Conservation (phyloP, 108 stramenopile species). For the Nitzschia palea region DNA sequence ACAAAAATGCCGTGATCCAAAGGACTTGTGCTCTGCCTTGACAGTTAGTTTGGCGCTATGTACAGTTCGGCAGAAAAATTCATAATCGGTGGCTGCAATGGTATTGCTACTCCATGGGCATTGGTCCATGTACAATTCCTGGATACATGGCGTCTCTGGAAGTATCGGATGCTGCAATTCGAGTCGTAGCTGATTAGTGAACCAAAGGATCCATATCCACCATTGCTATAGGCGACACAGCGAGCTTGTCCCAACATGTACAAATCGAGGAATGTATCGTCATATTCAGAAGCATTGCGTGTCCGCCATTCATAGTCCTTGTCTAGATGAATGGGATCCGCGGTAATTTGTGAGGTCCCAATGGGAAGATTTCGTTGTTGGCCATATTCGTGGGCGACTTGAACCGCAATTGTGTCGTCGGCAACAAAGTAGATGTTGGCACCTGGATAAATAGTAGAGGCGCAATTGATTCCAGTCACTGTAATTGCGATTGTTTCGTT, state of each 20-base stretch:
- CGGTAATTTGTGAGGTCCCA: neutral
- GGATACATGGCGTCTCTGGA: slow-evolving; percentile 5
- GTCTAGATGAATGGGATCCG: slow-evolving; percentile 43
- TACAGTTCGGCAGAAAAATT: slow-evolving; percentile 8
- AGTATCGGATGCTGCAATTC: slow-evolving; percentile 23
- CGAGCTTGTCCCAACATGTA: slow-evolving; percentile 33
- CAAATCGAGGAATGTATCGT: slow-evolving; percentile 41
- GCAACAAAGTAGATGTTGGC: slow-evolving; percentile 39
- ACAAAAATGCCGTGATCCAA: too few relatives aligned
- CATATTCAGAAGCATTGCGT: slow-evolving; percentile 26
- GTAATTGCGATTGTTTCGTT: slow-evolving; percentile 15
- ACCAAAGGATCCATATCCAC: slow-evolving; percentile 41
- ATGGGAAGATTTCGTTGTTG: slow-evolving; percentile 1
- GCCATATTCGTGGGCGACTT: slow-evolving; percentile 19
- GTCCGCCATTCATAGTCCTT: slow-evolving; percentile 30
- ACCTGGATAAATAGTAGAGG: slow-evolving; percentile 27
- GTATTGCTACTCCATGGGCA: neutral
- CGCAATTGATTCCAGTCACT: slow-evolving; percentile 40
- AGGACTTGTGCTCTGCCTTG: too few relatives aligned
- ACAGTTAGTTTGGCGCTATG: neutral
- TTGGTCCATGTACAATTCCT: slow-evolving; percentile 21
- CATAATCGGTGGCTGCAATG: slow-evolving; percentile 10
- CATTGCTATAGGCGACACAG: slow-evolving; percentile 36
- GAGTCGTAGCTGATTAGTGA: slow-evolving; percentile 31
- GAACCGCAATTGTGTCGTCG: slow-evolving; percentile 25